A percentile compares a stretch with the other conserved stretches of the same genome.
Conservation (phyloP, 345 rosid genomes). For the Eutrema yunnanense region DNA sequence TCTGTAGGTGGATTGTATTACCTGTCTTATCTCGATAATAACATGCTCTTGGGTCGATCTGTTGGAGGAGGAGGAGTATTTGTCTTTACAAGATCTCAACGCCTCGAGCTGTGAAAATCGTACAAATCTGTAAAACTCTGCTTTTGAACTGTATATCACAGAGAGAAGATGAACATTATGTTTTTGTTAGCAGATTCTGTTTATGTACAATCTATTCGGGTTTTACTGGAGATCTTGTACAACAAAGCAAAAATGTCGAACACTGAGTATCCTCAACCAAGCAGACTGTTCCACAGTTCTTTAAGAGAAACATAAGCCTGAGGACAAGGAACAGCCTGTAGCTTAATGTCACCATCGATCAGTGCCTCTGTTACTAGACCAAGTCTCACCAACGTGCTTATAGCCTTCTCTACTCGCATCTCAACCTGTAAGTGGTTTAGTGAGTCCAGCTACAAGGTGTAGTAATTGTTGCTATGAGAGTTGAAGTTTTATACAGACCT, state of each 20-base stretch:
- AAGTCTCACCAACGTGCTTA: conserved; percentile 55
- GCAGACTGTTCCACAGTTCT: conserved; percentile 61
- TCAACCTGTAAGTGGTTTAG: conserved; percentile 52
- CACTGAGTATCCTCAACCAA: conserved; percentile 25
- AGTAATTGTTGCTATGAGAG: background rate
- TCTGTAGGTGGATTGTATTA: conserved; percentile 83
- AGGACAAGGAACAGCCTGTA: conserved; percentile 52
- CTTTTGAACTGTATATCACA: conserved; percentile 3
- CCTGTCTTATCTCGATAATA: conserved; percentile 68
- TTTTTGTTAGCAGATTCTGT: conserved; percentile 16
- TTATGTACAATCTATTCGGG: conserved; percentile 15
- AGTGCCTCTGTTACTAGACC: conserved; percentile 55
- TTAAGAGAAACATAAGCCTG: conserved; percentile 56
- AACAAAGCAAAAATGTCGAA: conserved; percentile 1
- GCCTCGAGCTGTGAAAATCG: conserved; percentile 45
- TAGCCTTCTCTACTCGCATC: conserved; percentile 77
- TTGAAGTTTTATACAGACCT: conserved; percentile 40
- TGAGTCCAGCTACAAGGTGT: conserved; percentile 2
- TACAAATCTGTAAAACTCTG: background rate
- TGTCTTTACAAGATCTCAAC: conserved; percentile 75
- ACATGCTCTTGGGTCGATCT: conserved; percentile 85
- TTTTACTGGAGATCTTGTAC: conserved; percentile 1
- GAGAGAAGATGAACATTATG: conserved; percentile 12
- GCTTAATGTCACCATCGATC: conserved; percentile 38
- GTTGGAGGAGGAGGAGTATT: conserved; percentile 96